Base-by-base conservation (phyloP, 2,329 filamentous ascomycete species). In the Xylaria sp. region DNA sequence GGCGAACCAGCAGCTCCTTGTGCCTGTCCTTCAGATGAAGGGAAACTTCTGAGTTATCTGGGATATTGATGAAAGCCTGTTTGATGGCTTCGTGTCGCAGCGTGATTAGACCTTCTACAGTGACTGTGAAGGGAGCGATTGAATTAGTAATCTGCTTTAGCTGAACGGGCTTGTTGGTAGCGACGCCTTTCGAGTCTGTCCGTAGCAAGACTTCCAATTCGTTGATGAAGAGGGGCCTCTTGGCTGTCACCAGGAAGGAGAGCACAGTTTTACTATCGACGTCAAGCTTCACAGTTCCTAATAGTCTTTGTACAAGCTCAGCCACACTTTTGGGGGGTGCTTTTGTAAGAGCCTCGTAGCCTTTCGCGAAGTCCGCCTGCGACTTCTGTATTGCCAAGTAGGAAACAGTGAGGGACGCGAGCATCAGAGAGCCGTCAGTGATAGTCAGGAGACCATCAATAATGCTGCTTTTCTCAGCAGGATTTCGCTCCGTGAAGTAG, bases 1-100 rank as follows among this genome's bases (percentile, higher is more conserved):
- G 67, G 20, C 69, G 69, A 23, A 67, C 23, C 1, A 71, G 46
- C 10, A 71, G 61, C 34, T 71, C 69, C 57, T 67, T 71, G 18
- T 71, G 69, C 31, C 69, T 69, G 18, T 71, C 69, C 25, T 67
- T 71, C 5, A 71, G 64, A 20, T 69, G 69, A 0, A 71, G 50
- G 28, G 69, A 71, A 3, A 69, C 55, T 28, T 67, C 44, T 1
- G 67, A 69, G 2, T 46, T 62, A 56, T 71, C 69, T 3, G 69
- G 67, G 20, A 71, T 69, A 28, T 65, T 66, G 1, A 71, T 34
- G 9, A 71, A 48, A 37, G 66, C 67, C 41, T 71, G 69, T 28
- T 71, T 71, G 20, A 71, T 31, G 41, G 57, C 61, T 18, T 71
- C 69, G 5, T 71, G 69, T 50, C 69, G 59, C 15, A 71, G 18